Evolutionary conservation across 768 basidiomycete genomes (phyloP), one percentile per base, ranked within the genome.

Genomic region (Phallus indusiatus): DNA sequence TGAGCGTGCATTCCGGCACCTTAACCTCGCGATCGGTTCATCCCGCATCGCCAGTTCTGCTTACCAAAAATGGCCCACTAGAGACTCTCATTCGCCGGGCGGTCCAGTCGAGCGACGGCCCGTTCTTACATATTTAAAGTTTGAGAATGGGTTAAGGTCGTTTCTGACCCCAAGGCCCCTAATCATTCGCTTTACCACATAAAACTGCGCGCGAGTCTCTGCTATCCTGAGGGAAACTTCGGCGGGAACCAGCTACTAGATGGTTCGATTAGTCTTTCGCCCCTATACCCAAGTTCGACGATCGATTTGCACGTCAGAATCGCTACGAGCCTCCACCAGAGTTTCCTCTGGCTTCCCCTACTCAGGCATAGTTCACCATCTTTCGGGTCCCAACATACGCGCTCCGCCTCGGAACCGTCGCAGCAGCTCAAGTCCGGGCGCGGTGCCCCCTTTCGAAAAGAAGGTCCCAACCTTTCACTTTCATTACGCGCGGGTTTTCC

Each of bases 241-340:
- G 83, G 84, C 81, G 83, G 86, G 85, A 88, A 88, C 85, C 85
- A 88, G 86, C 85, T 86, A 88, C 85, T 87, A 86, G 79, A 88
- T 86, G 86, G 86, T 87, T 88, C 85, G 85, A 90, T 88, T 88
- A 86, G 87, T 89, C 88, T 89, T 89, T 89, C 84, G 83, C 86
- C 88, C 87, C 87, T 88, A 89, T 88, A 88, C 86, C 85, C 86
- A 88, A 86, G 86, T 89, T 86, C 77, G 84, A 88, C 86, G 84
- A 89, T 88, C 84, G 86, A 89, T 88, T 89, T 90, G 88, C 88
- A 89, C 84, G 85, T 88, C 88, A 90, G 88, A 88, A 90, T 85
- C 83, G 86, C 88, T 89, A 86, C 84, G 82, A 86, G 84, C 87
- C 85, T 88, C 86, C 86, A 89, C 85, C 87, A 88, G 86, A 86